A percentile compares a stretch with the other conserved stretches of the same genome.
Evolutionary conservation across 23 red algal genomes (phyloP).

Genomic region (Pyropia yezoensis): DNA sequence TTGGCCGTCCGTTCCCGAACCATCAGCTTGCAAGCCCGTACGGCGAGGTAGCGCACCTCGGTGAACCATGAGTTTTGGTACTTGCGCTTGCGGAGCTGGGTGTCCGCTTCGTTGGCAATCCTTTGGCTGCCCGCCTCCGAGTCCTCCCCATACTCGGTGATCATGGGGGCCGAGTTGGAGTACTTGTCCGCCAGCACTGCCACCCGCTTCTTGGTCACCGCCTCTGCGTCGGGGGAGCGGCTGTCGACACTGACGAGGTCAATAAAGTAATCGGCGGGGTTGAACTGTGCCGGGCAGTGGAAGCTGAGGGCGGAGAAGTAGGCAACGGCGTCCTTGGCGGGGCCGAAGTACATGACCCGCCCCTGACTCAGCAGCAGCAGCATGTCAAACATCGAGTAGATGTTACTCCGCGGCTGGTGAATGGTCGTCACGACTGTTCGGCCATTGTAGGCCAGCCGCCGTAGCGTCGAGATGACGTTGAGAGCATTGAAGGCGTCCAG

Average conservation of each 20-base stretch:
- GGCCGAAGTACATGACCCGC: conserved; percentile 91
- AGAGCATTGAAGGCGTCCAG: conserved; percentile 90
- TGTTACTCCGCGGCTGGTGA: conserved; percentile 94
- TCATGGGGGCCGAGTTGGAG: conserved; percentile 13
- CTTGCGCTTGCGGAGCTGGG: conserved; percentile 3
- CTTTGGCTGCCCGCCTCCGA: conserved; percentile 8
- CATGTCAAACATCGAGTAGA: conserved; percentile 93
- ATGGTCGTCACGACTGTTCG: conserved; percentile 94
- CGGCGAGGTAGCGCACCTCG: conserved; percentile 51
- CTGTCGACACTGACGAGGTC: conserved; percentile 76
- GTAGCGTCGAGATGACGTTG: conserved; percentile 84
- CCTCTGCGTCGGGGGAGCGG: conserved; percentile 38
- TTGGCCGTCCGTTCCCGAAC: conserved; percentile 68
- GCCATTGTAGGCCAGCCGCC: conserved; percentile 74
- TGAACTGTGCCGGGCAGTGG: conserved; percentile 72
- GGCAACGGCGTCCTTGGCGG: conserved; percentile 78
- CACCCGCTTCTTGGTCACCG: conserved; percentile 32
- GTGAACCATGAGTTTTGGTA: conserved; percentile 36
- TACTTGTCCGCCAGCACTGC: conserved; percentile 27
- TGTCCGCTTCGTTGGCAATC: too few species aligned
- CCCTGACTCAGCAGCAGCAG: conserved; percentile 87
- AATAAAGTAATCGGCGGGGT: conserved; percentile 94
- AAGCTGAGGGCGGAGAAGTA: conserved; percentile 83
- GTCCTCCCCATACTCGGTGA: conserved; percentile 1
- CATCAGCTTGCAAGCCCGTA: conserved; percentile 51